phyloP scores from a whole-genome alignment of 2,329 filamentous ascomycete species.

The Stylonectria norvegica region DNA sequence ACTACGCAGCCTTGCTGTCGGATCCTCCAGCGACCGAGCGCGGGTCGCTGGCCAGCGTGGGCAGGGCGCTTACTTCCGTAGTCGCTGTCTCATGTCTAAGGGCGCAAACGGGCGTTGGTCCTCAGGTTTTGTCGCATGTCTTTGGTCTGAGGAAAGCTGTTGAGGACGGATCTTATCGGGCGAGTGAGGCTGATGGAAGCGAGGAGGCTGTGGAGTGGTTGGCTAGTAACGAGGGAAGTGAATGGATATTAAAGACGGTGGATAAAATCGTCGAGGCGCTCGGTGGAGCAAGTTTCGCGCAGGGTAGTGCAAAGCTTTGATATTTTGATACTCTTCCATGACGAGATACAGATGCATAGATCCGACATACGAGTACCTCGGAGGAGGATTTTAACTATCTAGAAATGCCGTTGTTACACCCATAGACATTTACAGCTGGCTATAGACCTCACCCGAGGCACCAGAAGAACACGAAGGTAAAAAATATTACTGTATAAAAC shows the following conservation, averaged over 20 bases:
- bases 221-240: slow-evolving; percentile 43
- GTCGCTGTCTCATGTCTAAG: slow-evolving; percentile 72
- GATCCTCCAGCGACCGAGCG: slow-evolving; percentile 53
- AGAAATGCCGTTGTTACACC: no score
- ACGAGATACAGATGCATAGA: no score
- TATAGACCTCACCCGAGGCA: no score
- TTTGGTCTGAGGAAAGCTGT: slow-evolving; percentile 76
- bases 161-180: slow-evolving; percentile 58
- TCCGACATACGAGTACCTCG: no score
- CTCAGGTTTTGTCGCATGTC: slow-evolving; percentile 77
- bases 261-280: slow-evolving; percentile 45
- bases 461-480: no score
- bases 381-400: no score
- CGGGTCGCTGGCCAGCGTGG: slow-evolving; percentile 52
- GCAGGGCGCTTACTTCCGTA: slow-evolving; percentile 68
- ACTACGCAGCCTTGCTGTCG: slow-evolving; percentile 71
- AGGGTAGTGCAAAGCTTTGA: no score
- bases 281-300: slow-evolving; percentile 41
- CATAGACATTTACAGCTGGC: no score
- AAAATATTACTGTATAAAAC: no score
- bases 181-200: slow-evolving; percentile 31
- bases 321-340: no score
- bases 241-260: slow-evolving; percentile 45
- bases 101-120: slow-evolving; percentile 76
- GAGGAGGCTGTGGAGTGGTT: slow-evolving; percentile 39